These are phyloP conservation scores for Actinidia polygama DNA, from an alignment of 179 eudicot species.

Conservation along the genomic window DNA sequence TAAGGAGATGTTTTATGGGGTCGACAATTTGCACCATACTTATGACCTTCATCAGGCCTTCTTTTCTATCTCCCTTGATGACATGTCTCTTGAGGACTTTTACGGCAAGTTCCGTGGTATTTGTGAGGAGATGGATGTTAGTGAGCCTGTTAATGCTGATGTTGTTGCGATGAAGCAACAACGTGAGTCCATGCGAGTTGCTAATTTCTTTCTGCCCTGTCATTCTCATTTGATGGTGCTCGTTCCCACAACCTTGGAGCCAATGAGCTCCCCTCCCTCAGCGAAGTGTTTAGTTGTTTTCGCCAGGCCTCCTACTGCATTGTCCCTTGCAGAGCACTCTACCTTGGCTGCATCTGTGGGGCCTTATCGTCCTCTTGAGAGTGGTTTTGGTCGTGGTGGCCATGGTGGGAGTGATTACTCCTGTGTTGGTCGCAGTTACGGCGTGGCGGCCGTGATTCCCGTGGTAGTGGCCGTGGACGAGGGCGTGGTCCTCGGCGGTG, in stretches of 20 bases:
- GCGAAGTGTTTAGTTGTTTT: not conserved
- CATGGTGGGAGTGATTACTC: not conserved
- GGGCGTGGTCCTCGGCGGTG: too few relatives aligned
- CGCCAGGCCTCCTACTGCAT: not conserved
- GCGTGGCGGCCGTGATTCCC: too few relatives aligned
- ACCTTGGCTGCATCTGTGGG: too few relatives aligned
- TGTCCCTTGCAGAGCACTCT: too few relatives aligned
- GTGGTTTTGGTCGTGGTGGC: too few relatives aligned
- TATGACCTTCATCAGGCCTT: not conserved
- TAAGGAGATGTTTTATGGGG: not conserved
- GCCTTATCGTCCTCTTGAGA: not conserved
- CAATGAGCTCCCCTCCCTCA: not conserved
- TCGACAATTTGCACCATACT: not conserved
- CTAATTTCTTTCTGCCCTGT: too few relatives aligned
- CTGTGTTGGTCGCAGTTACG: not conserved
- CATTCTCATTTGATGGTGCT: not conserved
- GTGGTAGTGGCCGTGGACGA: too few relatives aligned
- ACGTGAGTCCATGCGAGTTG: not conserved
- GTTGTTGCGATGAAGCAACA: not conserved
- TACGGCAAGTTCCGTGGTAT: not conserved
- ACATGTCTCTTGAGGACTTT: too few relatives aligned
- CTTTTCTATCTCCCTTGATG: not conserved
- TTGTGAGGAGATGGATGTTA: too few relatives aligned
- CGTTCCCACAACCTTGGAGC: not conserved
- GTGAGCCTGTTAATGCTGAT: not conserved